Evolutionary conservation across 1,284 basidiomycete species (phyloP).

Genomic region (Irpex lacteus): DNA sequence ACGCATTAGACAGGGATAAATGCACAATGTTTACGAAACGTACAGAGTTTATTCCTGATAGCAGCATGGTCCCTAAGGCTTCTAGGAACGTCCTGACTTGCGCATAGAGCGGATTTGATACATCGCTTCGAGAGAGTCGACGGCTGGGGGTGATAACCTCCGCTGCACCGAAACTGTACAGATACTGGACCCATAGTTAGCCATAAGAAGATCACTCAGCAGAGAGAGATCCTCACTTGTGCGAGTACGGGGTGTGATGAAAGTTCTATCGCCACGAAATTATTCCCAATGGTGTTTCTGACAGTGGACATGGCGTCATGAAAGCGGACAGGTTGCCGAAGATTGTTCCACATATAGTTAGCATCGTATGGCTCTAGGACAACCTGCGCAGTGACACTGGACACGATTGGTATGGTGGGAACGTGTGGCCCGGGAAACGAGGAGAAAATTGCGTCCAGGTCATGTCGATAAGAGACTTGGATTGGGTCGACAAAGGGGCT

Average conservation of each 20-base stretch:
- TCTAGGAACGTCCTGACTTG: neutral
- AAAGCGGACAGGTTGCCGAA: slow-evolving; percentile 32
- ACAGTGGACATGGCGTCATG: slow-evolving; percentile 21
- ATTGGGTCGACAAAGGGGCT: slow-evolving; percentile 29
- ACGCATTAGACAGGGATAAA: neutral
- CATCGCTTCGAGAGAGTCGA: neutral
- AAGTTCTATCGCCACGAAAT: slow-evolving; percentile 30
- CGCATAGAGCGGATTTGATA: neutral
- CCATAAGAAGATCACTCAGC: slow-evolving; percentile 20
- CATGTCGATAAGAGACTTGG: slow-evolving; percentile 16
- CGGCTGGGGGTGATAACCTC: slow-evolving; percentile 20
- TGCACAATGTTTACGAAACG: neutral
- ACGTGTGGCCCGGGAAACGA: neutral
- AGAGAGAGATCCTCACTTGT: slow-evolving; percentile 24
- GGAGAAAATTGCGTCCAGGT: slow-evolving; percentile 22
- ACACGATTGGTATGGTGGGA: slow-evolving; percentile 23
- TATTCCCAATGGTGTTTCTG: slow-evolving; percentile 16
- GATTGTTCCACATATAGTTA: slow-evolving; percentile 36
- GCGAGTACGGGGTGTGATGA: slow-evolving; percentile 36
- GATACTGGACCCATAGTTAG: slow-evolving; percentile 2
- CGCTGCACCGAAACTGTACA: slow-evolving; percentile 17
- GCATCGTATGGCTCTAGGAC: slow-evolving; percentile 17
- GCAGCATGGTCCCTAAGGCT: neutral
- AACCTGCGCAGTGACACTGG: slow-evolving; percentile 24
- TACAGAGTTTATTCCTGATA: neutral